A percentile compares a stretch with the other conserved stretches of the same genome.
Conservation (phyloP, 2,329 filamentous ascomycete genomes). For the Ceratocystis huliohia region DNA sequence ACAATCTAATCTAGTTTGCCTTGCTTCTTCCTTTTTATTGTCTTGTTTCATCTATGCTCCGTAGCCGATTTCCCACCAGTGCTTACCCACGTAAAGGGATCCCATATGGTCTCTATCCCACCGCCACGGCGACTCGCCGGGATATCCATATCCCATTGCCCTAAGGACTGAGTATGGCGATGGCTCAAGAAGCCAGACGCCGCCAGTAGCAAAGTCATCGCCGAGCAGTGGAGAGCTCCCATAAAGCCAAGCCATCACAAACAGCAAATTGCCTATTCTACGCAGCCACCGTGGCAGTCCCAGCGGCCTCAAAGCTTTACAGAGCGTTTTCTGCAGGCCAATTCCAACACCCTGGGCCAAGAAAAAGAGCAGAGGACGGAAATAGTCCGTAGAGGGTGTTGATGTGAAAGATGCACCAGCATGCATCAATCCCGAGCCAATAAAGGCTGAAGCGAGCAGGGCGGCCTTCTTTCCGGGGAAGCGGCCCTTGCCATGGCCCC, state of each 20-base stretch:
- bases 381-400: slow-evolving; percentile 40
- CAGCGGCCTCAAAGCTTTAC: slow-evolving; percentile 19
- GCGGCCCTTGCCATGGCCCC: slow-evolving; percentile 28
- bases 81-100: slow-evolving; percentile 43
- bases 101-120: slow-evolving; percentile 45
- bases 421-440: slow-evolving; percentile 57
- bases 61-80: slow-evolving; percentile 47
- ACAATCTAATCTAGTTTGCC: not conserved
- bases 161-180: slow-evolving; percentile 63
- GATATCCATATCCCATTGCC: slow-evolving; percentile 48
- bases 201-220: slow-evolving; percentile 62
- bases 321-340: slow-evolving; percentile 39
- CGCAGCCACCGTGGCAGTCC: slow-evolving; percentile 35
- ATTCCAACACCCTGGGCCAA: slow-evolving; percentile 55
- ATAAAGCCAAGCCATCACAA: slow-evolving; percentile 55
- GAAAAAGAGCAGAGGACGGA: slow-evolving; percentile 56
- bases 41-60: slow-evolving; percentile 19
- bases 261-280: slow-evolving; percentile 46
- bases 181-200: slow-evolving; percentile 71
- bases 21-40: not conserved
- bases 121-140: slow-evolving; percentile 53
- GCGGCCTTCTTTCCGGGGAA: slow-evolving; percentile 22
- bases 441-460: slow-evolving; percentile 43
- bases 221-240: slow-evolving; percentile 52
- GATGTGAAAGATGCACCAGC: slow-evolving; percentile 55